Evolutionary conservation across 306 rosid species (phyloP), one percentile per base, ranked within the genome.

Genomic region (Myrica gale): DNA sequence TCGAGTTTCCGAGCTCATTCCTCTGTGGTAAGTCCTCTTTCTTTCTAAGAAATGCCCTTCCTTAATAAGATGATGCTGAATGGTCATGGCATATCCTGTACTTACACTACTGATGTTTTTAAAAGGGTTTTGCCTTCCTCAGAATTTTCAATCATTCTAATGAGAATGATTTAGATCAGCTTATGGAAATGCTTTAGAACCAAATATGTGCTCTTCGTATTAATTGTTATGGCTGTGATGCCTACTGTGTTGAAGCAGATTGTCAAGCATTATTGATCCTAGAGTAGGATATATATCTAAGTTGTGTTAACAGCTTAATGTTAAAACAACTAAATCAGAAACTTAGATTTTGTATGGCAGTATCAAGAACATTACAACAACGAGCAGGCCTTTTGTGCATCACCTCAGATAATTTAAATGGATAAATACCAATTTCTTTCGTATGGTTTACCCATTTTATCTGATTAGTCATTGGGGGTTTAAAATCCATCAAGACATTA

Each of bases 1-100:
- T 88, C 96, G 73, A 88, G 84, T 23, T 89, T 92, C 85, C 90
- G 85, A 74, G 97, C 97, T 42, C 99, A 95, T 80, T 73, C 86
- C 10, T 89, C 97, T n/a, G 93, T 90, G 90, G 97, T 95, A 95
- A 79, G 39, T 60, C 52, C 70, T 67, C 69, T 17, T 69, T 19
- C 23, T 56, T 19, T 8, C 13, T 5, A 19, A 17, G 42, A 60
- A 26, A 60, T 60, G 42, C 44, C 67, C 1, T 61, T 6, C 7
- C 19, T 61, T 61, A 9, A 26, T 60, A 26, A 4, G 67, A 55
- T 62, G 39, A 46, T 74, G 37, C 80, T 66, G 7, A 50, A 68
- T 72, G 80, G 71, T 75, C 72, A 17, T 67, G 58, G 23, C 53
- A 48, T 21, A 48, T 12, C 42, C 77, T 73, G 69, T 60, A 20